phyloP scores from a whole-genome alignment of 2,329 filamentous ascomycete genomes.

The Cucurbitaria berberidis region DNA sequence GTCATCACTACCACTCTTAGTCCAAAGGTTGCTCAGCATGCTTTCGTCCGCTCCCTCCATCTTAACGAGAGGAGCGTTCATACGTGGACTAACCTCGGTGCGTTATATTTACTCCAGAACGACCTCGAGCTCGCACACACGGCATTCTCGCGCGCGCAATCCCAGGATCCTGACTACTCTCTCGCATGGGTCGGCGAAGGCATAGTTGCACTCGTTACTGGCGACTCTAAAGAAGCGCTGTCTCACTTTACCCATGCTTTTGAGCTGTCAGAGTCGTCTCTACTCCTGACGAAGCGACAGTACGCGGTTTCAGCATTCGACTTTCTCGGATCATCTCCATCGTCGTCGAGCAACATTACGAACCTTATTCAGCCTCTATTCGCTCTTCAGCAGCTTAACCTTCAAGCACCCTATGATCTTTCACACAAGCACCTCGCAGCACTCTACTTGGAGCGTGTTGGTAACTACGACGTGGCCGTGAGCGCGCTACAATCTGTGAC shows the following conservation, averaged over 20 bases:
- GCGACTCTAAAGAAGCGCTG: constrained; percentile 77
- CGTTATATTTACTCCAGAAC: constrained; percentile 82
- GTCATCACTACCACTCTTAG: constrained; percentile 88
- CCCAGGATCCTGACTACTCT: constrained; percentile 90
- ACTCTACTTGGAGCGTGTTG: constrained; percentile 80
- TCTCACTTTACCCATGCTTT: constrained; percentile 92
- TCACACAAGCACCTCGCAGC: constrained; percentile 78
- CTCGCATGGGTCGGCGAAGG: constrained; percentile 95
- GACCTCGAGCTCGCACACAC: constrained; percentile 87
- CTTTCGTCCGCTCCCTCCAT: constrained; percentile 90
- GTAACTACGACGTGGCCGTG: constrained; percentile 70
- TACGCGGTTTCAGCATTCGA: constrained; percentile 86
- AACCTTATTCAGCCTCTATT: constrained; percentile 84
- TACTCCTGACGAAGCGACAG: constrained; percentile 74
- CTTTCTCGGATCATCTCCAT: constrained; percentile 67
- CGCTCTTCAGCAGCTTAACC: constrained; percentile 79
- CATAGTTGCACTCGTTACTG: constrained; percentile 77
- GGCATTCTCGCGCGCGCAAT: constrained; percentile 88
- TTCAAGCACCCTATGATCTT: constrained; percentile 72
- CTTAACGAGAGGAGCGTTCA: constrained; percentile 85
- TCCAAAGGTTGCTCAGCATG: constrained; percentile 87
- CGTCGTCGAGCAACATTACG: constrained; percentile 59
- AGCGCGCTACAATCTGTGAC: constrained; percentile 70
- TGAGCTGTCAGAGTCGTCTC: constrained; percentile 83
- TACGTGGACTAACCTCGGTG: constrained; percentile 89